These are phyloP conservation scores for Metarhizium brunneum DNA, from an alignment of 2,329 filamentous ascomycete species.

Conservation along the genomic window DNA sequence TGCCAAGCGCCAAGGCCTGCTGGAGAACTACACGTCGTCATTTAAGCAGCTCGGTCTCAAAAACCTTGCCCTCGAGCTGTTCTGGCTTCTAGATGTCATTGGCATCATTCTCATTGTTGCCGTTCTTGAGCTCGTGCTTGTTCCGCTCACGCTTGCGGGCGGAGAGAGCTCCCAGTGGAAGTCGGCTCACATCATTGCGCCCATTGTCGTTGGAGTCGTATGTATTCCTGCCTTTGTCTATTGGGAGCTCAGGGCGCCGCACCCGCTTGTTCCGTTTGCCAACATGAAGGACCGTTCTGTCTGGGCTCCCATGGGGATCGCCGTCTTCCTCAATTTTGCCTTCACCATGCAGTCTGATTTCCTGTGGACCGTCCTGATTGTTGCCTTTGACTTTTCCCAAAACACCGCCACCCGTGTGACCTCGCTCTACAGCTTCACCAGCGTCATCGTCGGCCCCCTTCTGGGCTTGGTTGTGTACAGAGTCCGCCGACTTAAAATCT, in stretches of 20 bases:
- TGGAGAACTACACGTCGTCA: conserved; percentile 17
- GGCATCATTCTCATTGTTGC: conserved; percentile 47
- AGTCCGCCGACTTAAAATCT: conserved; percentile 43
- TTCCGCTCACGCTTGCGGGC: conserved; percentile 51
- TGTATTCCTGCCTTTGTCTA: conserved; percentile 45
- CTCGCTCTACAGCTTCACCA: conserved; percentile 40
- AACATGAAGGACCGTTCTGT: conserved; percentile 41
- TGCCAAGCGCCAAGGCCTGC: conserved; percentile 40
- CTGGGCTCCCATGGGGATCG: conserved; percentile 34
- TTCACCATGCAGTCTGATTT: conserved; percentile 40
- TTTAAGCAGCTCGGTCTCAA: conserved; percentile 27
- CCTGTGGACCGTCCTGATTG: conserved; percentile 42
- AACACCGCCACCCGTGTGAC: conserved; percentile 38
- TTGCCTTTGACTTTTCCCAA: conserved; percentile 39
- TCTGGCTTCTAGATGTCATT: conserved; percentile 45
- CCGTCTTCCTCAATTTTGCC: conserved; percentile 29
- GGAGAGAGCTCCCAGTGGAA: conserved; percentile 35
- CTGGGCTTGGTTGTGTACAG: conserved; percentile 38
- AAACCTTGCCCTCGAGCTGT: conserved; percentile 33
- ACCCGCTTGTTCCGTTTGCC: conserved; percentile 46
- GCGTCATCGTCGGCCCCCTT: conserved; percentile 35
- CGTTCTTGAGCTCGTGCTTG: conserved; percentile 49
- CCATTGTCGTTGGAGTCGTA: conserved; percentile 48
- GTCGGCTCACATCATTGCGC: conserved; percentile 40
- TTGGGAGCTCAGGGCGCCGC: conserved; percentile 49